Evolutionary conservation across 768 basidiomycete species (phyloP), one percentile per base, ranked within the genome.

Genomic region (Boletellus ananas): DNA sequence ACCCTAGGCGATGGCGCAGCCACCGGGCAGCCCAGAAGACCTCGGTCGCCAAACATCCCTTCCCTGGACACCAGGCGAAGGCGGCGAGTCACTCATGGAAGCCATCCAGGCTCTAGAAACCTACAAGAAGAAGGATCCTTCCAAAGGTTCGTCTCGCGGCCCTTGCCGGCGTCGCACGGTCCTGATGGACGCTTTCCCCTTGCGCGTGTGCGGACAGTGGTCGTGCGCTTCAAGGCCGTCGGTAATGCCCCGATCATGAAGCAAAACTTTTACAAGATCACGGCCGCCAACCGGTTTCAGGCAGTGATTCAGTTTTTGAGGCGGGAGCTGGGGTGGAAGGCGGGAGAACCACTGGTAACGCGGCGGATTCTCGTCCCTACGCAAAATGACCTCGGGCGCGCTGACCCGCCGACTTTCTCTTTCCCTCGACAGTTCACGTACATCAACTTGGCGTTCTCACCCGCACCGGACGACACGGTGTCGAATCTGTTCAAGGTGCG

Each of bases 211-310:
- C 34, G 14, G 17, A 40, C 65, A 98, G 95, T 97, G 44, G 85
- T 97, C 54, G 91, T 99, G 10, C 85, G 94, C 38, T 99, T 99
- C 81, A 94, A 94, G 67, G 94, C 95, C 2, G 90, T 96, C 10
- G 95, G 95, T 40, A 94, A 95, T 60, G 95, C 94, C 1, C 95
- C 95, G 0, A 94, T 99, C 61, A 96, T 99, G 94, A 94, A 89
- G 72, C 91, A 95, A 72, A 97, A 95, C 73, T 90, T 94, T 60
- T 97, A 93, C 82, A 95, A 94, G 76, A 94, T 97, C 62, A 93
- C 94, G 0, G 89, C 94, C 12, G 85, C 87, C 35, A 94, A 96
- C 66, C 79, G 88, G 47, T 99, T 97, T 61, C 93, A 96, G 66
- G 90, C 92, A 8, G 94, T 98, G 48, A 93, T 95, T 36, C 85